These are phyloP conservation scores for Lepidium africanum DNA, from an alignment of 345 rosid species.

Conservation along the genomic window DNA sequence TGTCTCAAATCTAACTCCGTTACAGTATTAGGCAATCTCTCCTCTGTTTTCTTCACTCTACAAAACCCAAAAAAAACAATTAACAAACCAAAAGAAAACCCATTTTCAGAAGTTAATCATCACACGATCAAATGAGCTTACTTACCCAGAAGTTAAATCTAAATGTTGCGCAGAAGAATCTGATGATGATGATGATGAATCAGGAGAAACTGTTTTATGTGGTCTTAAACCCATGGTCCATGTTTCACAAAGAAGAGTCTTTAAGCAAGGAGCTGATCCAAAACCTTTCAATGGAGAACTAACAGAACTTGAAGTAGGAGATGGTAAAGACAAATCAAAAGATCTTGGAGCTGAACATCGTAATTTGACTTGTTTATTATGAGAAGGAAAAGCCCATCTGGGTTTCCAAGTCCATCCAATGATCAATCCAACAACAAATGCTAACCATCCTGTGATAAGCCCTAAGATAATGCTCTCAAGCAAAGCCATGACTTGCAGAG, in stretches of 20 bases:
- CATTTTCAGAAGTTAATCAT: not conserved
- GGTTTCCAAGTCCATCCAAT: conserved; percentile 76
- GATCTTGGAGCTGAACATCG: conserved; percentile 28
- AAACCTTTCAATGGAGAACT: conserved; percentile 34
- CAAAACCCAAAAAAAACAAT: conserved; percentile 8
- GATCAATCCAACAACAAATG: conserved; percentile 48
- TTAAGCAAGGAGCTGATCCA: conserved; percentile 38
- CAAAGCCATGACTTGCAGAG: conserved; percentile 21
- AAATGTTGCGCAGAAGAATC: conserved; percentile 7
- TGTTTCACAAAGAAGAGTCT: conserved; percentile 28
- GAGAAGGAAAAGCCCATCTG: conserved; percentile 32
- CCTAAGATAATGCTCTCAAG: conserved; percentile 26
- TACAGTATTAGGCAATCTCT: conserved; percentile 36
- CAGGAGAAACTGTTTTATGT: conserved; percentile 20
- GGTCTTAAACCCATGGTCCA: conserved; percentile 25
- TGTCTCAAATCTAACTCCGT: conserved; percentile 56
- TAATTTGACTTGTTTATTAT: conserved; percentile 6
- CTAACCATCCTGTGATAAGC: conserved; percentile 34
- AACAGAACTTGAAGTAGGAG: conserved; percentile 20
- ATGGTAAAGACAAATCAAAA: conserved; percentile 32
- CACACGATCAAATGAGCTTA: not conserved
- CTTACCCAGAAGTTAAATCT: conserved; percentile 14
- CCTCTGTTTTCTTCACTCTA: conserved; percentile 31
- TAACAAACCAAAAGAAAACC: not conserved
- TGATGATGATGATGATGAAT: conserved; percentile 17